Conservation (phyloP, 1,284 basidiomycete species). For the Austroboletus novae-zelandiae region DNA sequence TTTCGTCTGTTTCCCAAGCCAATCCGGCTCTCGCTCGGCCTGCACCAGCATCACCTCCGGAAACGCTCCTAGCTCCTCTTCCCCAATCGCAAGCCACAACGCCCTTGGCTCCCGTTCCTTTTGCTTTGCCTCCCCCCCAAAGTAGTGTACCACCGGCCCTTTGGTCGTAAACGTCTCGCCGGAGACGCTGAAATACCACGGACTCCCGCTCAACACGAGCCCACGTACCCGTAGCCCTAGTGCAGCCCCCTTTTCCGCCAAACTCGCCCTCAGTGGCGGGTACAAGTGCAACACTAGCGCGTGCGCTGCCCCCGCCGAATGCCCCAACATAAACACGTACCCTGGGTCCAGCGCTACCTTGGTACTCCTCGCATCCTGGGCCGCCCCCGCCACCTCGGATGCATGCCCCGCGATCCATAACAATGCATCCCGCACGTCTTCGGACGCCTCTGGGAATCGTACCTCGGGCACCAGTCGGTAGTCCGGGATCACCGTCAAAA, state of each 20-base stretch:
- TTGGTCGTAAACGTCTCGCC: slow-evolving; percentile 19
- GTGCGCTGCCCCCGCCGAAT: slow-evolving; percentile 58
- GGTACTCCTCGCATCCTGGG: slow-evolving; percentile 18
- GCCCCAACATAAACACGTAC: slow-evolving; percentile 49
- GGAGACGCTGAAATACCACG: slow-evolving; percentile 37
- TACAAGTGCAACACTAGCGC: slow-evolving; percentile 44
- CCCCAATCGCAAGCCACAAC: slow-evolving; percentile 37
- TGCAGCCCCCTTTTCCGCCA: slow-evolving; percentile 24
- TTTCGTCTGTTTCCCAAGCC: slow-evolving; percentile 34
- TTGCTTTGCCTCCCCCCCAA: slow-evolving; percentile 42
- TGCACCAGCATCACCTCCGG: slow-evolving; percentile 48
- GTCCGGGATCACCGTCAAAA: slow-evolving; percentile 60
- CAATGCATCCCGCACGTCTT: slow-evolving; percentile 58
- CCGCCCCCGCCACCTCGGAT: slow-evolving; percentile 20
- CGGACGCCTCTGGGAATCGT: slow-evolving; percentile 48
- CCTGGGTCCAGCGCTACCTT: slow-evolving; percentile 36
- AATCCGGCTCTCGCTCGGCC: slow-evolving; percentile 51
- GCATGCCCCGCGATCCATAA: slow-evolving; percentile 47
- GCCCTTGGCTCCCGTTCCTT: slow-evolving; percentile 40
- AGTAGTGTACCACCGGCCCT: slow-evolving; percentile 39
- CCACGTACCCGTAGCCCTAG: slow-evolving; percentile 38
- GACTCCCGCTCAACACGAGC: slow-evolving; percentile 44
- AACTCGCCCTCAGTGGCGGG: slow-evolving; percentile 24
- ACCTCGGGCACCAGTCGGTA: slow-evolving; percentile 58
- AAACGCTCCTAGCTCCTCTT: slow-evolving; percentile 35